A percentile compares a stretch with the other conserved stretches of the same genome.
phyloP scores from a whole-genome alignment of 768 basidiomycete genomes.

The Amanita muscaria region DNA sequence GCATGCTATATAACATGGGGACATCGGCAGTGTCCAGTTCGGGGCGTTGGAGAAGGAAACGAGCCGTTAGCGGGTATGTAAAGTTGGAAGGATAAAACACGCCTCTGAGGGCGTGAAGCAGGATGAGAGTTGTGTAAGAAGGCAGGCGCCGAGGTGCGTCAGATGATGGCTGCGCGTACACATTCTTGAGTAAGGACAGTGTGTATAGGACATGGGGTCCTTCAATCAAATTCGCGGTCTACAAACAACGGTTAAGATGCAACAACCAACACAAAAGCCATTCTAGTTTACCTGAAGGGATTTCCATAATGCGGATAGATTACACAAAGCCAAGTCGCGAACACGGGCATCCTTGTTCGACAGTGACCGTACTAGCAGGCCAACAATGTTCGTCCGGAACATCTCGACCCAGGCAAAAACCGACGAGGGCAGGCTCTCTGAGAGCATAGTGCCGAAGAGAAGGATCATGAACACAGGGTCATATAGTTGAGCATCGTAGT shows the following conservation, averaged over 20 bases:
- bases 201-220: constrained; percentile 65
- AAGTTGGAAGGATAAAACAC: constrained; percentile 85
- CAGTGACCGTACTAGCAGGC: constrained; percentile 63
- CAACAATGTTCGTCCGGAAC: constrained; percentile 71
- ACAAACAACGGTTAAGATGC: neutral
- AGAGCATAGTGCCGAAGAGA: constrained; percentile 59
- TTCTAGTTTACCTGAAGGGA: constrained; percentile 48
- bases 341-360: constrained; percentile 56
- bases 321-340: constrained; percentile 51
- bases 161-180: constrained; percentile 33
- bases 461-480: constrained; percentile 74
- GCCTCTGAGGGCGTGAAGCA: constrained; percentile 72
- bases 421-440: constrained; percentile 45
- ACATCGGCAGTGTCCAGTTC: constrained; percentile 75
- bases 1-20: constrained; percentile 83
- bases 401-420: constrained; percentile 80
- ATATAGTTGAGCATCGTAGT: constrained; percentile 43
- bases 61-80: constrained; percentile 77
- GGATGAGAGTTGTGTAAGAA: constrained; percentile 69
- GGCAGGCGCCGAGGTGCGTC: constrained; percentile 52
- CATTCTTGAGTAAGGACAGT: constrained; percentile 55
- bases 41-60: constrained; percentile 87
- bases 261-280: neutral
- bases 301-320: constrained; percentile 53
- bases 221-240: constrained; percentile 70